Evolutionary conservation across 2,329 filamentous ascomycete species (phyloP), one percentile per base, ranked within the genome.

Genomic region (Ceratocystis lukuohia): DNA sequence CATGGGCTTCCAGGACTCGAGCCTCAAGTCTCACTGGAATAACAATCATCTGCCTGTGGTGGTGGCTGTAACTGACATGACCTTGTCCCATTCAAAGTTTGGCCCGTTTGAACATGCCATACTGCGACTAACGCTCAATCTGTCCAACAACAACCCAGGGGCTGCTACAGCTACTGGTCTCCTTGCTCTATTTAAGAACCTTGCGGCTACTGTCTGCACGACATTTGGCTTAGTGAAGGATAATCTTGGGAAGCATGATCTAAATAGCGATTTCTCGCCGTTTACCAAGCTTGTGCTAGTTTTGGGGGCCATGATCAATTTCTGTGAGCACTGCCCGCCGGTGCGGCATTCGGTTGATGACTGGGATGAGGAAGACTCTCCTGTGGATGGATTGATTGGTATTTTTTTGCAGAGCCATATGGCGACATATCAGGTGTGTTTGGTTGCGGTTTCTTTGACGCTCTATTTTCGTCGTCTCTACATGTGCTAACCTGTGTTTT

Each of bases 291-390:
- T 96, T 15, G 83, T 96, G 62, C 80, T 96, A 53, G 82, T 89
- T 64, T 78, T 96, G 48, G 92, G 91, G 0, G 84, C 90, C 25
- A 83, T 93, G 75, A 96, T 96, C 74, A 96, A 96, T 72, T 82
- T 96, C 65, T 84, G 89, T 7, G 91, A 96, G 73, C 87, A 90
- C 72, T 91, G 86, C 71, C 78, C 84, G 17, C 74, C 79, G 25
- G 86, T 88, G 12, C 80, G 86, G 65, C 74, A 76, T 50, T 74
- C 73, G 5, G 68, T 77, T 2, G 70, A 71, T 0, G 70, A 69
- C 8, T 69, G 69, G 69, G 66, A 67, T 17, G 83, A 72, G 68
- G 73, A 68, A 74, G 41, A 53, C 12, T 68, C 67, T 71, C 77
- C 84, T 6, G 75, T 91, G 45, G 80, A 85, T 62, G 76, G 76